phyloP scores from a whole-genome alignment of 306 rosid species.

The Glycine soja region DNA sequence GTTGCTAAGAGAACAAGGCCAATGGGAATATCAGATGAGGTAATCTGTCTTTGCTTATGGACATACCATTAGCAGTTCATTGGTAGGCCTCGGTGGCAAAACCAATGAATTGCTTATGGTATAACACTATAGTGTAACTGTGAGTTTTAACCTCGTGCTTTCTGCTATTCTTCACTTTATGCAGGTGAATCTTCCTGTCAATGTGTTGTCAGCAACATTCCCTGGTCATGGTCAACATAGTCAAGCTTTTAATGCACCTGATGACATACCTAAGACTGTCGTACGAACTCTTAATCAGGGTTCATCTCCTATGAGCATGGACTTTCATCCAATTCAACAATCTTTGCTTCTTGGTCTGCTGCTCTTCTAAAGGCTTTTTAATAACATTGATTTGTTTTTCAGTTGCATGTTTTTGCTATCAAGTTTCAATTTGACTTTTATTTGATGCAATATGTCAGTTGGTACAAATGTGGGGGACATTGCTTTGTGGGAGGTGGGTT shows the following conservation, averaged over 20 bases:
- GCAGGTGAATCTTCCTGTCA: conserved; percentile 94
- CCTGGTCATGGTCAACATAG: conserved; percentile 63
- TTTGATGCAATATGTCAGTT: conserved; percentile 60
- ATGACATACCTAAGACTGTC: conserved; percentile 87
- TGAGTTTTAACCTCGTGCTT: conserved; percentile 1
- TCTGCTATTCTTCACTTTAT: conserved; percentile 41
- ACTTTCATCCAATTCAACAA: conserved; percentile 94
- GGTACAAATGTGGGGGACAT: conserved; percentile 97
- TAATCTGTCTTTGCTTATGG: conserved; percentile 45
- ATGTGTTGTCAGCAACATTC: conserved; percentile 83
- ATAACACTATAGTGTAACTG: too few relatives aligned
- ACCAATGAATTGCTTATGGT: too few relatives aligned
- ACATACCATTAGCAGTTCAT: conserved; percentile 23
- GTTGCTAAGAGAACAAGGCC: conserved; percentile 91
- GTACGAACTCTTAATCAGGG: conserved; percentile 85
- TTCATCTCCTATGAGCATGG: conserved; percentile 99
- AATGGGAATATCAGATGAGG: conserved; percentile 91
- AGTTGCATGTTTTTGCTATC: conserved; percentile 15
- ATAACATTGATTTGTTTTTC: background rate
- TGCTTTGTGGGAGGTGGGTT: conserved; percentile 97
- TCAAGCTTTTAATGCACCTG: conserved; percentile 83
- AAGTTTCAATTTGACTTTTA: conserved; percentile 33
- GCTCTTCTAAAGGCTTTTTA: conserved; percentile 33
- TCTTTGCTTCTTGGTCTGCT: conserved; percentile 88
- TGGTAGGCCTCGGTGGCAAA: background rate